phyloP scores from a whole-genome alignment of 257 asterid species.

The Eucommia ulmoides region DNA sequence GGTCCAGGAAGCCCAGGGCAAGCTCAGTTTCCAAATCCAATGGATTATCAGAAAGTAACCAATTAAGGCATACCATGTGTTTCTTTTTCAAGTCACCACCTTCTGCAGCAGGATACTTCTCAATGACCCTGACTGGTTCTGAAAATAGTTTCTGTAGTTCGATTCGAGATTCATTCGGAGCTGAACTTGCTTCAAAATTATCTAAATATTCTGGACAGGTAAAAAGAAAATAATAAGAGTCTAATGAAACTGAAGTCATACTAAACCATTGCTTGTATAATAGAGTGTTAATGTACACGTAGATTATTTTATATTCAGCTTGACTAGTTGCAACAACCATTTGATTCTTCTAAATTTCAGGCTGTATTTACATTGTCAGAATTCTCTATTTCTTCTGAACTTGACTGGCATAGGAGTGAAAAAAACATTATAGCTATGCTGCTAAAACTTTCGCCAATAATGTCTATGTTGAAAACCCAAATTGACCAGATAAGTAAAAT shows the following conservation, averaged over 20 bases:
- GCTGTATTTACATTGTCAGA: no score
- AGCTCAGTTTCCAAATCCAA: slow-evolving; percentile 92
- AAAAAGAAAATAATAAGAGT: slow-evolving; percentile 7
- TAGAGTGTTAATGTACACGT: neutral
- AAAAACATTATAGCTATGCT: no score
- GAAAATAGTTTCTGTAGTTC: slow-evolving; percentile 64
- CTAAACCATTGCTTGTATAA: neutral
- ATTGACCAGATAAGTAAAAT: no score
- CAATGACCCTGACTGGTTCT: slow-evolving; percentile 69
- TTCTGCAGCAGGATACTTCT: slow-evolving; percentile 87
- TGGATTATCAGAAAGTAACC: slow-evolving; percentile 87
- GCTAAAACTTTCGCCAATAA: no score
- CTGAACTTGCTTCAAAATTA: slow-evolving; percentile 80
- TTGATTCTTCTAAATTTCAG: neutral
- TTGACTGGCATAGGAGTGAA: no score
- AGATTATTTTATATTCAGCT: neutral
- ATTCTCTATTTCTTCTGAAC: no score
- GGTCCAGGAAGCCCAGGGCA: slow-evolving; percentile 81
- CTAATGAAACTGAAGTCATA: slow-evolving; percentile 3
- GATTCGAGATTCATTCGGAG: slow-evolving; percentile 70
- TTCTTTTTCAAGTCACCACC: slow-evolving; percentile 83
- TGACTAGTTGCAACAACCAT: neutral
- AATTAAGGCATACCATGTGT: slow-evolving; percentile 93
- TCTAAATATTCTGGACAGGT: slow-evolving; percentile 78
- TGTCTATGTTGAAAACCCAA: no score